Conservation (phyloP, 306 rosid genomes). For the Citrullus colocynthis region DNA sequence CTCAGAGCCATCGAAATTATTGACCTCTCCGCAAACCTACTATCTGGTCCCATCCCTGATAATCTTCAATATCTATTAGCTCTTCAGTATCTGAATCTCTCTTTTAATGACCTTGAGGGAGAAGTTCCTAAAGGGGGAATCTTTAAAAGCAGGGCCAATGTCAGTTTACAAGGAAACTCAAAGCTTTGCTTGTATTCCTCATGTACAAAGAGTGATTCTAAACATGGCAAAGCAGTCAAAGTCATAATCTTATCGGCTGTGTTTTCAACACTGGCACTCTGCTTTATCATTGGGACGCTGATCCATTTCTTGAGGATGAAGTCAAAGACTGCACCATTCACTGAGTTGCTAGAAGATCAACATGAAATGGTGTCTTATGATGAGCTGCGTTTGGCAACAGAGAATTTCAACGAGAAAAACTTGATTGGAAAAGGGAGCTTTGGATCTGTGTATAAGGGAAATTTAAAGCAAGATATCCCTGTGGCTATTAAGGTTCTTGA, state of each 20-base stretch:
- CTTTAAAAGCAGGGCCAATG: constrained; percentile 17
- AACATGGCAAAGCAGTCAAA: background rate
- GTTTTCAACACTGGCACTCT: constrained; percentile 14
- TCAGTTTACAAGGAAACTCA: constrained; percentile 46
- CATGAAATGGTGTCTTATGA: constrained; percentile 41
- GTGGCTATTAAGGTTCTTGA: constrained; percentile 61
- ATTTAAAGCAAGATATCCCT: constrained; percentile 18
- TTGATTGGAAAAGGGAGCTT: constrained; percentile 49
- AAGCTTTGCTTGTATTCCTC: constrained; percentile 31
- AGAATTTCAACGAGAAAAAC: constrained; percentile 15
- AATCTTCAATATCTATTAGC: constrained; percentile 28
- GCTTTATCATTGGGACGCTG: constrained; percentile 19
- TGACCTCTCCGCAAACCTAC: constrained; percentile 41
- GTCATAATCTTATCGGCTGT: constrained; percentile 7
- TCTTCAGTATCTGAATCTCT: constrained; percentile 39
- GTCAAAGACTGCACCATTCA: constrained; percentile 4
- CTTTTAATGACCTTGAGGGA: constrained; percentile 58
- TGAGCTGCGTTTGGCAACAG: constrained; percentile 50
- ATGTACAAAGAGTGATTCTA: constrained; percentile 9
- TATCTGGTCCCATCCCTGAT: constrained; percentile 49
- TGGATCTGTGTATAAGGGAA: constrained; percentile 55
- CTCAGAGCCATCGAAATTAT: constrained; percentile 29
- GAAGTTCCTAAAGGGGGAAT: constrained; percentile 25
- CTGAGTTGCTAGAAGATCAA: constrained; percentile 15
- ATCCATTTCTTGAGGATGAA: constrained; percentile 22